Evolutionary conservation across 2,329 filamentous ascomycete species (phyloP).

Genomic region (Stachybotrys chlorohalonatus): DNA sequence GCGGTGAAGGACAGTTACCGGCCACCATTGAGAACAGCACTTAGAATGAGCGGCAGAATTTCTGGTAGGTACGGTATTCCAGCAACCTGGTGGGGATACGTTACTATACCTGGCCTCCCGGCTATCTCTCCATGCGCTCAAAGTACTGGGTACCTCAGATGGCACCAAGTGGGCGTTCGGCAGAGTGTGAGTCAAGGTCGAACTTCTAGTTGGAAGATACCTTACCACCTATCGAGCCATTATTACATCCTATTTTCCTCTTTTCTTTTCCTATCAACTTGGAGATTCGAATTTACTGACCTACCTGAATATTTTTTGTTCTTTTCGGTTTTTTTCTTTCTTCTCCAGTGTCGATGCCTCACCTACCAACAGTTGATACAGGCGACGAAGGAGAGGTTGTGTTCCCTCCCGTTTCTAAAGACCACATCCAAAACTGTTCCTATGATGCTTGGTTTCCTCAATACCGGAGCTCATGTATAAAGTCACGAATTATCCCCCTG

Average conservation of each 20-base stretch:
- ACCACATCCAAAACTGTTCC: slow-evolving; percentile 89
- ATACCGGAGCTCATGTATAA: slow-evolving; percentile 75
- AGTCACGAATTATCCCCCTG: slow-evolving; percentile 76
- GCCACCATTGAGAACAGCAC: background rate
- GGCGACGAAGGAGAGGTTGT: slow-evolving; percentile 31
- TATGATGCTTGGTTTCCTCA: slow-evolving; percentile 86
- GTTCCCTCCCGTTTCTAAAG: slow-evolving; percentile 76
- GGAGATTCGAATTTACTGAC: too few species aligned
- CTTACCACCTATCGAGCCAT: background rate
- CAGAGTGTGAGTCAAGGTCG: background rate
- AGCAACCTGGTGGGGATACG: background rate
- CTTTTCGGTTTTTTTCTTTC: background rate
- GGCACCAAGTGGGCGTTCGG: background rate
- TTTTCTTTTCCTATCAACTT: background rate
- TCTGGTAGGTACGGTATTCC: background rate
- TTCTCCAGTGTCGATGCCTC: slow-evolving; percentile 18
- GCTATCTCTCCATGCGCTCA: too few species aligned
- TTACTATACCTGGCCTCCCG: too few species aligned
- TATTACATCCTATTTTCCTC: background rate
- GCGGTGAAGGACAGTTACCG: background rate
- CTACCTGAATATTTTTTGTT: background rate
- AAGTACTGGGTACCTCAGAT: background rate
- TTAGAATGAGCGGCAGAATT: background rate
- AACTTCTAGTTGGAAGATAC: background rate
- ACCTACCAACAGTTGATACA: slow-evolving; percentile 15